Conservation (phyloP, 169 alveolate genomes). For the Cryptosporidium viatorum region DNA sequence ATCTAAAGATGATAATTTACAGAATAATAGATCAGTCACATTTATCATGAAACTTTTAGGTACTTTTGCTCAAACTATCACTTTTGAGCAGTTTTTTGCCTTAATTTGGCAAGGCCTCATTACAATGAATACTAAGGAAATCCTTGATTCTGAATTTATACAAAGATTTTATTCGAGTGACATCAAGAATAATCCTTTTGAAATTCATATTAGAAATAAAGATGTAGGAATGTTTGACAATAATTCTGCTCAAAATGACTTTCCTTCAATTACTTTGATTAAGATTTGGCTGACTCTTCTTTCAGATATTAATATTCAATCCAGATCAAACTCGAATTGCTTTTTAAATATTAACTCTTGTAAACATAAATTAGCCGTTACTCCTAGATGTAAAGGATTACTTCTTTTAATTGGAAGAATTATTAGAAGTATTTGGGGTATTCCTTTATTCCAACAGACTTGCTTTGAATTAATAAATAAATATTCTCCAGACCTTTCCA, state of each 20-base stretch:
- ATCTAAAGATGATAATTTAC: background rate
- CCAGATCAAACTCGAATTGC: slow-evolving; percentile 15
- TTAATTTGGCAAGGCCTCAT: slow-evolving; percentile 64
- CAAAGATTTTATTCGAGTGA: slow-evolving; percentile 17
- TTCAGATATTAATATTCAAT: slow-evolving; percentile 39
- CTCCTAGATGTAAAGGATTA: slow-evolving; percentile 69
- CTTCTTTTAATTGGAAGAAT: slow-evolving; percentile 30
- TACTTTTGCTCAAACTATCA: slow-evolving; percentile 64
- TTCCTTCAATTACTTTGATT: slow-evolving; percentile 37
- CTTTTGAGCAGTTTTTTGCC: slow-evolving; percentile 72
- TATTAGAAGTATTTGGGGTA: slow-evolving; percentile 48
- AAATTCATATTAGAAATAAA: slow-evolving; percentile 11
- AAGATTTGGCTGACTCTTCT: slow-evolving; percentile 69
- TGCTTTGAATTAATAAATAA: background rate
- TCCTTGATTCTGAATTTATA: slow-evolving; percentile 23
- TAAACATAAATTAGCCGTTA: slow-evolving; percentile 18
- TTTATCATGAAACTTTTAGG: slow-evolving; percentile 60
- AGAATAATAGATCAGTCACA: background rate
- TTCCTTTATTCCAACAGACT: slow-evolving; percentile 51
- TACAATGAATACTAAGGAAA: slow-evolving; percentile 35
- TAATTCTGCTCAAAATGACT: slow-evolving; percentile 1
- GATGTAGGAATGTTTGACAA: slow-evolving; percentile 14
- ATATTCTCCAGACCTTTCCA: background rate
- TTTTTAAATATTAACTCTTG: slow-evolving; percentile 3
- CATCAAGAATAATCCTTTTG: slow-evolving; percentile 38